phyloP scores from a whole-genome alignment of 768 basidiomycete genomes.

The Boletus tylopilopsis region DNA sequence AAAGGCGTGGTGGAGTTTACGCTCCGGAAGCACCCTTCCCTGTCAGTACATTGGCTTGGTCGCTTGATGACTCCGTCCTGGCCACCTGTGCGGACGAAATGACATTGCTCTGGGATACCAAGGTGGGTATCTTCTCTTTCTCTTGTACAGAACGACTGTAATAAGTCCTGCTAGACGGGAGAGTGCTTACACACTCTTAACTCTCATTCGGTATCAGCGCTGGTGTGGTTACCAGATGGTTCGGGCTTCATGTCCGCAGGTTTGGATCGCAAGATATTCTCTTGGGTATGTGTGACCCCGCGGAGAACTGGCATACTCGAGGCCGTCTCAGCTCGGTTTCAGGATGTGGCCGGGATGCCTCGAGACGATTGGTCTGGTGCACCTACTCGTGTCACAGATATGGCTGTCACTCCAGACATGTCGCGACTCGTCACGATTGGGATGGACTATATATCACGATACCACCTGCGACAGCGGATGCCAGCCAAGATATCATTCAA shows the following conservation, averaged over 20 bases:
- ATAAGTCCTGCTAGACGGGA: constrained; percentile 56
- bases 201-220: constrained; percentile 75
- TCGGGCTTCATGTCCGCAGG: constrained; percentile 88
- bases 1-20: constrained; percentile 58
- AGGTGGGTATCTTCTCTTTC: constrained; percentile 44
- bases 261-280: constrained; percentile 76
- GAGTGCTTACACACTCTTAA: constrained; percentile 59
- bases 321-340: constrained; percentile 12
- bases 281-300: constrained; percentile 59
- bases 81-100: constrained; percentile 77
- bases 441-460: constrained; percentile 44
- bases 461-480: constrained; percentile 12
- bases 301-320: not conserved
- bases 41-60: constrained; percentile 88
- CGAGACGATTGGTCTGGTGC: constrained; percentile 65
- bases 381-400: constrained; percentile 79
- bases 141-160: not conserved
- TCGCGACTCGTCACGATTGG: constrained; percentile 83
- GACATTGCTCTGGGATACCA: constrained; percentile 88
- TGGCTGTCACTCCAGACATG: constrained; percentile 83
- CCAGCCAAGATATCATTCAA: constrained; percentile 29
- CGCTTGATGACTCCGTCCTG: constrained; percentile 79
- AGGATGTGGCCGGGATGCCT: constrained; percentile 76
- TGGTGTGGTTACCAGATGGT: constrained; percentile 86
- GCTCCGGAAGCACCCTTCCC: constrained; percentile 74